phyloP scores from a whole-genome alignment of 768 basidiomycete genomes.

The Lactifluus echinatus region DNA sequence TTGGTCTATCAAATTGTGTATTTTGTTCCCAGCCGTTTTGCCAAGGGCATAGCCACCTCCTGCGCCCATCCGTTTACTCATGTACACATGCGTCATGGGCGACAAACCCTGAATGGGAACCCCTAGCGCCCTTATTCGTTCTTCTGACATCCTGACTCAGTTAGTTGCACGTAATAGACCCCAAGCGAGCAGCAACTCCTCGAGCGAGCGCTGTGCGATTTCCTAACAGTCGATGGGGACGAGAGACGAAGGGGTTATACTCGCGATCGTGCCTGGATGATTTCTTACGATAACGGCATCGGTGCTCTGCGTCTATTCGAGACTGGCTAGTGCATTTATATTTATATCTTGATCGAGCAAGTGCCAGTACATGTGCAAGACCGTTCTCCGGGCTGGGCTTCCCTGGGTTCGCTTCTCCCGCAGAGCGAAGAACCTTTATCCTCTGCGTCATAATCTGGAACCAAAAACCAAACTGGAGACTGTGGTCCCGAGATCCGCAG shows the following conservation, averaged over 20 bases:
- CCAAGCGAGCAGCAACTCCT: background rate
- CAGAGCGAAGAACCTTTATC: background rate
- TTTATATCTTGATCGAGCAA: background rate
- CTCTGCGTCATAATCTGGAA: background rate
- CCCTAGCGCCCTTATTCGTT: background rate
- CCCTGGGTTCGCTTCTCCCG: background rate
- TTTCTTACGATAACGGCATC: slow-evolving; percentile 1
- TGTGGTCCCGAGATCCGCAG: background rate
- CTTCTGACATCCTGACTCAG: background rate
- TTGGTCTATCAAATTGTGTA: background rate
- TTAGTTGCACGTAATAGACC: background rate
- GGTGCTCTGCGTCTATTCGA: background rate
- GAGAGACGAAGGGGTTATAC: background rate
- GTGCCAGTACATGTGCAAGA: too few relatives aligned
- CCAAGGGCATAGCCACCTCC: background rate
- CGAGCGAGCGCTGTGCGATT: slow-evolving; percentile 2
- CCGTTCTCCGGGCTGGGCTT: background rate
- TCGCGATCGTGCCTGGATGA: background rate
- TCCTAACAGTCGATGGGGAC: background rate
- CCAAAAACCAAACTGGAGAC: too few relatives aligned
- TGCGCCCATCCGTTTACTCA: background rate
- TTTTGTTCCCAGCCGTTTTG: background rate
- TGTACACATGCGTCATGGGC: too few relatives aligned
- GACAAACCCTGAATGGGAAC: background rate
- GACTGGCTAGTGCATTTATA: background rate